A percentile compares a stretch with the other conserved stretches of the same genome.
These are phyloP conservation scores for Claviceps fusiformis DNA, from an alignment of 2,329 filamentous ascomycete genomes.

Conservation along the genomic window DNA sequence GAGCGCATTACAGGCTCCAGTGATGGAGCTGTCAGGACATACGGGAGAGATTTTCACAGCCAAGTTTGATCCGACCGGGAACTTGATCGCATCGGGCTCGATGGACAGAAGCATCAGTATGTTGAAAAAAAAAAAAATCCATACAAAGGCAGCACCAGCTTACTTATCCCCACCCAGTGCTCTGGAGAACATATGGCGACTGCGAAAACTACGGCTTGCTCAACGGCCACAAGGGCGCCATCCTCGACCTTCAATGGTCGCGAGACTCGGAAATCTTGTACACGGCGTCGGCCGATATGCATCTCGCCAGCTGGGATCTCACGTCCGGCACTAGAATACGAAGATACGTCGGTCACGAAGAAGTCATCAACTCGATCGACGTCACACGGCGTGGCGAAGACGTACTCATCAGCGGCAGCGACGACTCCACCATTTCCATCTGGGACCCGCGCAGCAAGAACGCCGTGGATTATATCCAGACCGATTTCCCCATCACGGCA, in stretches of 20 bases:
- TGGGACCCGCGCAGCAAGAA: conserved; percentile 92
- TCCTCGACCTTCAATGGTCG: conserved; percentile 92
- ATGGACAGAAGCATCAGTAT: conserved; percentile 86
- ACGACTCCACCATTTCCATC: conserved; percentile 86
- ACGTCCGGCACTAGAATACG: conserved; percentile 87
- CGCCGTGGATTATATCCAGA: conserved; percentile 76
- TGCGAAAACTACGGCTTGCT: conserved; percentile 91
- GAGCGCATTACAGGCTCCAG: conserved; percentile 72
- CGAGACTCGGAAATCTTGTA: conserved; percentile 84
- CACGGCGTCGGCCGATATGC: conserved; percentile 86
- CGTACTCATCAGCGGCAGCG: conserved; percentile 76
- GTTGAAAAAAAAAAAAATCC: conserved; percentile 15
- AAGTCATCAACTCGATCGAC: conserved; percentile 87
- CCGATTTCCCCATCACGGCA: conserved; percentile 83
- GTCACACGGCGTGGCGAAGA: conserved; percentile 84
- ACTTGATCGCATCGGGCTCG: conserved; percentile 82
- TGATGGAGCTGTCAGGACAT: conserved; percentile 82
- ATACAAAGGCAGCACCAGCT: neutral
- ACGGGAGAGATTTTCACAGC: conserved; percentile 82
- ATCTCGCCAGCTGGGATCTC: conserved; percentile 87
- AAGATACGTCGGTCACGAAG: conserved; percentile 83
- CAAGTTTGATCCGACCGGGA: conserved; percentile 78
- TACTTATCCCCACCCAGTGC: conserved; percentile 38
- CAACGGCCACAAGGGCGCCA: conserved; percentile 77
- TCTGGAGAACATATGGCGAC: conserved; percentile 85